Conservation (phyloP, 2,329 filamentous ascomycete genomes). For the Polytolypa hystricis region DNA sequence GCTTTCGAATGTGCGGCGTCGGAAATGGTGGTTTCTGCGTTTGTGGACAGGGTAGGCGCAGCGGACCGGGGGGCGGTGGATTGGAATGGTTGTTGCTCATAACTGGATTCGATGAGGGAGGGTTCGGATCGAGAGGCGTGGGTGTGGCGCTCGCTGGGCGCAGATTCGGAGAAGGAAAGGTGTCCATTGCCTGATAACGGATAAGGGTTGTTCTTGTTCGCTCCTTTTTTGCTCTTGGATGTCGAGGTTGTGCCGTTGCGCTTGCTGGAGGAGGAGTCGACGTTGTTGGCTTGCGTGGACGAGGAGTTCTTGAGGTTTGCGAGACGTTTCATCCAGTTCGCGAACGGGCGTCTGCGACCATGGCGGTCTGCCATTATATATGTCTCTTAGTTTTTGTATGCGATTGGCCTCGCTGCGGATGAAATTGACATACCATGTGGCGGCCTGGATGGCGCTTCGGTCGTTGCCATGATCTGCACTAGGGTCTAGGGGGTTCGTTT, state of each 20-base stretch:
- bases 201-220: conserved; percentile 76
- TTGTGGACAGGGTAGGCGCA: conserved; percentile 73
- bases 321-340: conserved; percentile 88
- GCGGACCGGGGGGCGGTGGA: conserved; percentile 50
- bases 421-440: conserved; percentile 32
- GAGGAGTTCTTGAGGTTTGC: conserved; percentile 72
- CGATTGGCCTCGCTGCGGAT: neutral
- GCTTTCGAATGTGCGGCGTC: conserved; percentile 68
- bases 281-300: conserved; percentile 42
- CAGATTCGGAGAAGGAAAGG: conserved; percentile 41
- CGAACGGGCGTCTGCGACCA: conserved; percentile 72
- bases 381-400: neutral
- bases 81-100: conserved; percentile 41
- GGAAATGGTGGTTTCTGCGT: conserved; percentile 63
- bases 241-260: conserved; percentile 14
- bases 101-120: conserved; percentile 51
- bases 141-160: conserved; percentile 41
- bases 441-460: conserved; percentile 27
- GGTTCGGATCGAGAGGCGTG: conserved; percentile 46
- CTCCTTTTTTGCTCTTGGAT: conserved; percentile 46
- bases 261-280: conserved; percentile 31
- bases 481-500: too few relatives aligned
- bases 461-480: conserved; percentile 25
- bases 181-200: conserved; percentile 58
- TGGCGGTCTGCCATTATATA: conserved; percentile 48